Evolutionary conservation across 164 flowering plant species (phyloP).

Genomic region (Santalum album): DNA sequence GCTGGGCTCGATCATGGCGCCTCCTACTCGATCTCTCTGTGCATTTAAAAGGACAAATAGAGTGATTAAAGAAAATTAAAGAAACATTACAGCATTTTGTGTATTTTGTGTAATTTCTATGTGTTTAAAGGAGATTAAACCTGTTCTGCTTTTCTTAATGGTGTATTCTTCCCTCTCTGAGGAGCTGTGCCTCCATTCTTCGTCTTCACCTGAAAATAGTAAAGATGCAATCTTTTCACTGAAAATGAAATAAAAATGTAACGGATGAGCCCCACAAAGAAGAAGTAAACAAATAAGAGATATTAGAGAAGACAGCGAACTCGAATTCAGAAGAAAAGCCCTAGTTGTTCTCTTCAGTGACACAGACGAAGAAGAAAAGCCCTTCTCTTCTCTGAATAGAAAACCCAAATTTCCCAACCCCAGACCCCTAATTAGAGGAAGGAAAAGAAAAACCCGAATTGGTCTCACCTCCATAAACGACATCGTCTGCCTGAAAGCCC

Average conservation of each 20-base stretch:
- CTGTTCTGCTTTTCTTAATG: conserved; percentile 92
- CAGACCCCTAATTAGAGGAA: too few relatives aligned
- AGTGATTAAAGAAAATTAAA: background rate
- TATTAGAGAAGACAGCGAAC: too few relatives aligned
- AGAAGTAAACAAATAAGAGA: too few relatives aligned
- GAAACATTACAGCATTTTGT: background rate
- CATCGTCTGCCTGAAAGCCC: conserved; percentile 36
- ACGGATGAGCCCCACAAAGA: conserved; percentile 15
- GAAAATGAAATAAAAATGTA: too few relatives aligned
- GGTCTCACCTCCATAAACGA: conserved; percentile 29
- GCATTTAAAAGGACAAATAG: conserved; percentile 11
- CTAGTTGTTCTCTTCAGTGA: too few relatives aligned
- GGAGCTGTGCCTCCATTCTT: conserved; percentile 69
- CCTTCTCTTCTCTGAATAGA: conserved; percentile 1
- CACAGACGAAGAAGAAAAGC: conserved; percentile 8
- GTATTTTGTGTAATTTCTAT: too few relatives aligned
- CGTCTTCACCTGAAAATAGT: conserved; percentile 76
- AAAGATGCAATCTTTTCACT: too few relatives aligned
- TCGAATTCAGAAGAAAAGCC: too few relatives aligned
- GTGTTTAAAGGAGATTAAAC: too few relatives aligned
- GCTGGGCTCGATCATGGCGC: conserved; percentile 42
- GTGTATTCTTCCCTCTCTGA: conserved; percentile 67
- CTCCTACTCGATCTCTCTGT: conserved; percentile 57
- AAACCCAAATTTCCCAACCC: too few relatives aligned
- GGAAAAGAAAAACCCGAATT: too few relatives aligned